These are phyloP conservation scores for Botryotinia globosa DNA, from an alignment of 2,329 filamentous ascomycete species.

Conservation along the genomic window DNA sequence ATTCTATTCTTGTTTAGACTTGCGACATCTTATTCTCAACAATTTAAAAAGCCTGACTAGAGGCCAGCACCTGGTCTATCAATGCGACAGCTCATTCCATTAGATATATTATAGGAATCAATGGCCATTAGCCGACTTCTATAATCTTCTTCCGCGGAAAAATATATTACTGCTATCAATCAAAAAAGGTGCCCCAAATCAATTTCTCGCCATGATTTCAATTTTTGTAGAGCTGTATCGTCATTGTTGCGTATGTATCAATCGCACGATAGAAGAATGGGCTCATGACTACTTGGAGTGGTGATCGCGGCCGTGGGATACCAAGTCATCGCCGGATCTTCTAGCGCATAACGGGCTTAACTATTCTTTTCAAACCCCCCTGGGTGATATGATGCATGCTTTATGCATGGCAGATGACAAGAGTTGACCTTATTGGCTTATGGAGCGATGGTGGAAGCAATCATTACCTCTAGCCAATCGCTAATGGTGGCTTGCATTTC, in stretches of 20 bases:
- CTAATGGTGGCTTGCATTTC: background rate
- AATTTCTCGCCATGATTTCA: background rate
- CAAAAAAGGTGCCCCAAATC: background rate
- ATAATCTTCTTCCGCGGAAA: background rate
- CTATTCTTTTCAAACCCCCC: background rate
- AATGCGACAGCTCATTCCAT: background rate
- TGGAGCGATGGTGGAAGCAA: background rate
- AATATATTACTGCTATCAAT: background rate
- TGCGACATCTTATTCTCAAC: background rate
- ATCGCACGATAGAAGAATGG: background rate
- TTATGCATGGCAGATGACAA: background rate
- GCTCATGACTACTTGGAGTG: background rate
- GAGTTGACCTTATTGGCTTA: background rate
- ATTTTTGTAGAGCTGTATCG: background rate
- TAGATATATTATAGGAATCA: background rate
- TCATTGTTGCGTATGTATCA: background rate
- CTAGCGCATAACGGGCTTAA: background rate
- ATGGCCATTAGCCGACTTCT: background rate
- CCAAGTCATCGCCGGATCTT: constrained; percentile 3
- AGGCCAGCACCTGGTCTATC: background rate
- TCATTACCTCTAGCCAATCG: background rate
- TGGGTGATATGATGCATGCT: background rate
- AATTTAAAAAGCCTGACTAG: background rate
- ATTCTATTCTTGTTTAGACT: background rate
- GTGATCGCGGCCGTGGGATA: background rate